Base-by-base conservation (phyloP, 2,329 filamentous ascomycete genomes). In the Colletotrichum musae region DNA sequence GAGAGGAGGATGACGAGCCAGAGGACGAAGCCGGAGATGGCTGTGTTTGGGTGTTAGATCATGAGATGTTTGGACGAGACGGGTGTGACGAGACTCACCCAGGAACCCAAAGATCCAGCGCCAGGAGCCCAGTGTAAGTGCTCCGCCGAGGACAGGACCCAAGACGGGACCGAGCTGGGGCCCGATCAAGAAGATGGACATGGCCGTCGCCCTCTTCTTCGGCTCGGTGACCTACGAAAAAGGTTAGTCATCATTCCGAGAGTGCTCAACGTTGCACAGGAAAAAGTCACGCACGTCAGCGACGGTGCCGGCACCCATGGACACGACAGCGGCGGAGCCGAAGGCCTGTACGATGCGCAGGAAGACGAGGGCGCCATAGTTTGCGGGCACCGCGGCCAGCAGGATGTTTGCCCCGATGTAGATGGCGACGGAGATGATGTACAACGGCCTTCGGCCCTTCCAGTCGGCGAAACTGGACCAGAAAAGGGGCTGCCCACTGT, bases 71-170 rank as follows among this genome's bases (percentile, higher is more conserved):
- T 18, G n/a, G n/a, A 13, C 2, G 9, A 16, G 21, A 10, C 7
- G 9, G 21, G 3, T 2, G 24, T 73, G 45, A 16, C 1, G 2
- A n/a, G 15, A 36, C 62, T 56, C 13, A 67, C 66, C 76, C 18
- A 81, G 70, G 41, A 84, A 83, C 1, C 80, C 82, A 67, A 84
- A 84, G 4, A 81, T 77, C 82, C 82, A 85, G 70, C 83, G 74
- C 83, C 83, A 85, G 5, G 73, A 75, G 1, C 75, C 70, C 2
- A 74, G 74, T 4, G 80, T 78, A 36, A 85, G 77, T 21, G 76
- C 75, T 26, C 82, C 83, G 5, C 83, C 83, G 3, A 85, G 73
- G 0, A 84, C 71, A 0, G 83, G 83, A 0, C 83, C 83, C 1
- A 84, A 71, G 0, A 84, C 78, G 2, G 83, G 83, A 2, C 83